Evolutionary conservation across 345 rosid species (phyloP), one percentile per base, ranked within the genome.

Genomic region (Pugionium dolabratum): DNA sequence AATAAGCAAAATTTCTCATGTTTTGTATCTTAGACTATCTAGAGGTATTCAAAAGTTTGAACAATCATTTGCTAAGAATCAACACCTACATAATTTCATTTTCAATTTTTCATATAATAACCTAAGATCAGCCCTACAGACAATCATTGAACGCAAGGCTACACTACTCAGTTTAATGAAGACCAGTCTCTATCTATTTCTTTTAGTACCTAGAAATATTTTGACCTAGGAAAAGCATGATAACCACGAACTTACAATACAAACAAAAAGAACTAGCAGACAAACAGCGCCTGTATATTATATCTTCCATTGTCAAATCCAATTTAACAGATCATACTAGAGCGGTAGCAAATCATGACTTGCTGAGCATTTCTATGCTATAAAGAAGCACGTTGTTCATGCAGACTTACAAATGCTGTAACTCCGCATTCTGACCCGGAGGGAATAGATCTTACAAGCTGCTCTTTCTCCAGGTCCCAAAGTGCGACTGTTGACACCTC

Each of bases 381-480:
- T 18, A 18, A 18, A 18, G 18, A 18, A 18, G 18, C 18, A 18
- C 18, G 18, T 35, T 58, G 62, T 11, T n/a, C 43, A 45, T 41
- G 64, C 45, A 49, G 66, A 82, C 93, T 80, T 76, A 91, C 99
- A 87, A 91, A 67, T 52, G 95, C 90, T 57, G 99, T 87, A 64
- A 89, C 72, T 37, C 88, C 83, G 68, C 87, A 85, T 32, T 91
- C 95, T 33, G 97, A 77, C 36, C 82, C 81, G 29, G 90, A 78
- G 8, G 89, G 83, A 71, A 95, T 72, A 54, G 96, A 74, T 75
- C 80, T 80, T 75, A 89, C 69, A 44, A 86, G 86, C 73, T 82
- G 90, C 79, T 91, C 99, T 75, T 83, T 95, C 43, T 95, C 99
- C 62, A 95, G 76, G 83, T 95, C 96, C 97, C 97, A 95, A 57